phyloP scores from a whole-genome alignment of 305 asterid species.

The Nicotiana rustica region DNA sequence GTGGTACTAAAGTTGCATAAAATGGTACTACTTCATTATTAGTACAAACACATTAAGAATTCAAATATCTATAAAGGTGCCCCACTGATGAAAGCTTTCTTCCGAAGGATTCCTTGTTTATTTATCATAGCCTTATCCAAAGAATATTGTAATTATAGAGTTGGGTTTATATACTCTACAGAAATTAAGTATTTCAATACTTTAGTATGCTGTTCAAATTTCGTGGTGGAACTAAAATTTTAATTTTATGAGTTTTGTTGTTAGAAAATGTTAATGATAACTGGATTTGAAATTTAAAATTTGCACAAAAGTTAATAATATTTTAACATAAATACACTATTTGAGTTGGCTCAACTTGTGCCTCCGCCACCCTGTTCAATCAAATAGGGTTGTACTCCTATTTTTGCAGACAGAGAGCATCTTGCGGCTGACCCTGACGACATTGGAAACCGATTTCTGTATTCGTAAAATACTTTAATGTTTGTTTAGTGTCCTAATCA shows the following conservation, averaged over 20 bases:
- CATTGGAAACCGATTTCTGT: conserved; percentile 20
- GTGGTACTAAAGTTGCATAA: neutral
- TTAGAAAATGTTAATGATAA: too few relatives aligned
- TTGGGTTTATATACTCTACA: too few relatives aligned
- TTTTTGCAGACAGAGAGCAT: conserved; percentile 36
- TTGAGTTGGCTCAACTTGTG: too few relatives aligned
- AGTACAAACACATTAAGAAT: neutral
- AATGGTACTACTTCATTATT: neutral
- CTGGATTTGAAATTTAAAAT: too few relatives aligned
- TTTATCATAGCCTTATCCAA: neutral
- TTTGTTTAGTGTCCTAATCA: neutral
- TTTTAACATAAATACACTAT: too few relatives aligned
- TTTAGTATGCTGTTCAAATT: neutral
- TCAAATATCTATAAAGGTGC: neutral
- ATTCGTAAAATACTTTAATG: neutral
- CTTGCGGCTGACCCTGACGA: conserved; percentile 35
- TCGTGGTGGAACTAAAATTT: too few relatives aligned
- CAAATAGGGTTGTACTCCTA: neutral
- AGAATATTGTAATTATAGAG: neutral
- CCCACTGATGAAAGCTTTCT: neutral
- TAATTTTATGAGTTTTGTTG: too few relatives aligned
- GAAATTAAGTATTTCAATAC: neutral
- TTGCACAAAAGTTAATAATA: too few relatives aligned
- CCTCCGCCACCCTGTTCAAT: neutral
- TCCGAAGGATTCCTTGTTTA: neutral